These are phyloP conservation scores for Didymosphaeria variabile DNA, from an alignment of 2,329 filamentous ascomycete genomes.

Conservation along the genomic window DNA sequence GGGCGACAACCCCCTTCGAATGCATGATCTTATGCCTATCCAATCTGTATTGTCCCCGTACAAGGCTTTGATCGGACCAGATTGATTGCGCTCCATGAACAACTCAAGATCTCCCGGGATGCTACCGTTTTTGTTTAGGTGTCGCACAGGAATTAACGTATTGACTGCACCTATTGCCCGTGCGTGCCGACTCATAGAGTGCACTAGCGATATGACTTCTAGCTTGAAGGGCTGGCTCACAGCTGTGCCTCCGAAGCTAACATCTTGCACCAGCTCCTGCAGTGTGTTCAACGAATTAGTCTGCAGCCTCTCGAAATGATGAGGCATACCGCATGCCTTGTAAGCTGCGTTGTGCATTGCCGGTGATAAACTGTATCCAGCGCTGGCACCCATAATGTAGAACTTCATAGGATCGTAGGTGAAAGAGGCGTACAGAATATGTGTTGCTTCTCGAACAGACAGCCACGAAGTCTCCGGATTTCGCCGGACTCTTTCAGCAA, in stretches of 20 bases:
- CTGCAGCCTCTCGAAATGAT: constrained; percentile 72
- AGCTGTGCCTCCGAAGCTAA: constrained; percentile 75
- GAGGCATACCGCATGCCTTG: constrained; percentile 71
- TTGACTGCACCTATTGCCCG: constrained; percentile 80
- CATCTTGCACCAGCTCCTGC: constrained; percentile 70
- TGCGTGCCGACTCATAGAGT: constrained; percentile 75
- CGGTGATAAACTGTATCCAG: constrained; percentile 77
- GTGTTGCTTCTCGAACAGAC: constrained; percentile 70
- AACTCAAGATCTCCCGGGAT: constrained; percentile 64
- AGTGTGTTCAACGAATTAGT: constrained; percentile 69
- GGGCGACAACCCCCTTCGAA: constrained; percentile 76
- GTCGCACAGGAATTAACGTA: constrained; percentile 75
- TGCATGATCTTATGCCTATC: constrained; percentile 79
- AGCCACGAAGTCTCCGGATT: constrained; percentile 58
- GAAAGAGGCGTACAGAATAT: constrained; percentile 72
- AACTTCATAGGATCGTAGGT: constrained; percentile 74
- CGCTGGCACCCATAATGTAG: constrained; percentile 77
- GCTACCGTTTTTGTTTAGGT: constrained; percentile 64
- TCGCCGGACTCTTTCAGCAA: constrained; percentile 48
- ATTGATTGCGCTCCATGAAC: constrained; percentile 67
- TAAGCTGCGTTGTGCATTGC: constrained; percentile 81
- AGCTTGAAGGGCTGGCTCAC: constrained; percentile 79
- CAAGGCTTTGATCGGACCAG: constrained; percentile 72
- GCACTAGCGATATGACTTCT: constrained; percentile 71
- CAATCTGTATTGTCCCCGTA: constrained; percentile 86